Percentiles rank a stretch among this genome's conserved stretches.
Evolutionary conservation across 148 eudicot species (phyloP).

Genomic region (Amaranthus cruentus): DNA sequence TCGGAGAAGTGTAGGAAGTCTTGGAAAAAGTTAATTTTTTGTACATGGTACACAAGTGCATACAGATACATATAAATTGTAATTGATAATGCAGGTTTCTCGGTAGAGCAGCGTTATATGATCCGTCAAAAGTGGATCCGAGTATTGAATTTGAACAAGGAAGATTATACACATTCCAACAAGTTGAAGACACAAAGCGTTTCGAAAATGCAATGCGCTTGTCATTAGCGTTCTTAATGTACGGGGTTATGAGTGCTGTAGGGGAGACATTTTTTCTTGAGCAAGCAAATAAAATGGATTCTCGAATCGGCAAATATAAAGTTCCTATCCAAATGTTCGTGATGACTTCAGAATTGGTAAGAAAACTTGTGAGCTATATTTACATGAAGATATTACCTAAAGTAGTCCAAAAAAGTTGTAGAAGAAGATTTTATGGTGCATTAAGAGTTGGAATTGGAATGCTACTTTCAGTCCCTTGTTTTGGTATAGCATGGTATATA

Average conservation of each 20-base stretch:
- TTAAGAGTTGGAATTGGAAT: not conserved
- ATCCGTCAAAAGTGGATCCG: not conserved
- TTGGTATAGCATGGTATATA: not conserved
- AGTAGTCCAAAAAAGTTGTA: too few relatives aligned
- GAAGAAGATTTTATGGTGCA: not conserved
- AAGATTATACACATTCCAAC: not conserved
- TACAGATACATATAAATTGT: too few relatives aligned
- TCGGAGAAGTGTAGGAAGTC: too few relatives aligned
- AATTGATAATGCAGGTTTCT: constrained; percentile 13
- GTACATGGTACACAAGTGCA: too few relatives aligned
- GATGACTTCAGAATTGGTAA: too few relatives aligned
- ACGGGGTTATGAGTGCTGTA: not conserved
- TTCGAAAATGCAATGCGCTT: not conserved
- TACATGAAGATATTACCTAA: too few relatives aligned
- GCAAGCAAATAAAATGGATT: not conserved
- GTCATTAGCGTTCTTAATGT: not conserved
- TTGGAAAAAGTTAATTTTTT: too few relatives aligned
- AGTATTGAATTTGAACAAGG: not conserved
- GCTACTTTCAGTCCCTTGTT: constrained; percentile 6
- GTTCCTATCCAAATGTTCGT: too few relatives aligned
- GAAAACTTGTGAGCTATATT: too few relatives aligned
- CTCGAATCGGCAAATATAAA: too few relatives aligned
- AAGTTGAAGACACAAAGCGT: not conserved
- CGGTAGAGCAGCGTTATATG: constrained; percentile 1
- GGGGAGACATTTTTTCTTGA: not conserved